phyloP scores from a whole-genome alignment of 2,329 filamentous ascomycete genomes.

The Paecilomyces sp. region DNA sequence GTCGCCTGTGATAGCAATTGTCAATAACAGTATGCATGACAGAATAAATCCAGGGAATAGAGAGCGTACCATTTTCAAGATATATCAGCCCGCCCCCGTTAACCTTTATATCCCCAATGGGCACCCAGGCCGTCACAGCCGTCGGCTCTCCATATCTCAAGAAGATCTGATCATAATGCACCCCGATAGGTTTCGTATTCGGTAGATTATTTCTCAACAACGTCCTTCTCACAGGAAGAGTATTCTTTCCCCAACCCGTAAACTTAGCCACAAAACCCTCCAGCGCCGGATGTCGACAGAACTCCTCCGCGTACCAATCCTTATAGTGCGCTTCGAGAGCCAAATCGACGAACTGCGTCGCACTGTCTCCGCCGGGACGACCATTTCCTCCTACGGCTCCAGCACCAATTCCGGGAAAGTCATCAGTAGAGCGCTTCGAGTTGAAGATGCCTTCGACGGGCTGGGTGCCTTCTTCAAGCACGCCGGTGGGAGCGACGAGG shows the following conservation, averaged over 20 bases:
- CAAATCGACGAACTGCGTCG: conserved; percentile 41
- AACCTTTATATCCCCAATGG: conserved; percentile 47
- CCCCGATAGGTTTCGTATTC: conserved; percentile 50
- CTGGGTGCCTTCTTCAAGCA: conserved; percentile 47
- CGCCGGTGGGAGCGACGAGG: conserved; percentile 47
- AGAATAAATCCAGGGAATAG: not conserved
- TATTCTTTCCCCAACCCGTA: conserved; percentile 48
- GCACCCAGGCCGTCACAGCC: conserved; percentile 51
- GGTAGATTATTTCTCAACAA: conserved; percentile 52
- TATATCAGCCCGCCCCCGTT: conserved; percentile 55
- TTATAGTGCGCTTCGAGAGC: conserved; percentile 49
- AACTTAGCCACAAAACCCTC: conserved; percentile 45
- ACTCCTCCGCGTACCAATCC: conserved; percentile 47
- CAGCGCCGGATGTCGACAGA: conserved; percentile 48
- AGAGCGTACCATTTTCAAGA: conserved; percentile 38
- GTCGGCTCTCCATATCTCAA: conserved; percentile 49
- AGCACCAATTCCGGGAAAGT: conserved; percentile 50
- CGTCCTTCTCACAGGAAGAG: conserved; percentile 41
- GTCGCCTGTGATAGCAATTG: conserved; percentile 23
- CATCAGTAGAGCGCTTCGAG: conserved; percentile 28
- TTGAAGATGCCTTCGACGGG: conserved; percentile 51
- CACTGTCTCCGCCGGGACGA: conserved; percentile 38
- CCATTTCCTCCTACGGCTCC: conserved; percentile 40
- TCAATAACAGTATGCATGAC: not conserved
- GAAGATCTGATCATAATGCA: conserved; percentile 57